These are phyloP conservation scores for Brassica balearica DNA, from an alignment of 441 rosid species.

Conservation along the genomic window DNA sequence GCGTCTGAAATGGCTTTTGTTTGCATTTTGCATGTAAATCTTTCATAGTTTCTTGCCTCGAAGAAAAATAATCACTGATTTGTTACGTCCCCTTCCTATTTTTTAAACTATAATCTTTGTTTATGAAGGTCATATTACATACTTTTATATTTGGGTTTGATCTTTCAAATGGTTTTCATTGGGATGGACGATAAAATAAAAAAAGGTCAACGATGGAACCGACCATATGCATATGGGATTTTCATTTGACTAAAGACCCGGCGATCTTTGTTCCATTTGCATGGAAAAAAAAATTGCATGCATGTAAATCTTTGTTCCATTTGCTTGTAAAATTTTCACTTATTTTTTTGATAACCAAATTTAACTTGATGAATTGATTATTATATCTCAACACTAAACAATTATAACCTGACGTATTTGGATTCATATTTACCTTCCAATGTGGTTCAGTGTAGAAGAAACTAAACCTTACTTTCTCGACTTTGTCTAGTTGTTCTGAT, in stretches of 20 bases:
- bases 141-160: background rate
- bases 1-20: slow-evolving; percentile 37
- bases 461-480: background rate
- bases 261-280: slow-evolving; percentile 38
- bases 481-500: background rate
- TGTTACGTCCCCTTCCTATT: slow-evolving; percentile 18
- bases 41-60: slow-evolving; percentile 30
- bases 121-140: background rate
- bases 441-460: slow-evolving; percentile 2
- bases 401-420: background rate
- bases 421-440: background rate
- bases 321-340: background rate
- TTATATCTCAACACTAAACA: background rate
- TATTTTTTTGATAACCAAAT: background rate
- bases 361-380: background rate
- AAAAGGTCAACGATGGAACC: slow-evolving; percentile 39
- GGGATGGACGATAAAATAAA: slow-evolving; percentile 27
- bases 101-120: background rate
- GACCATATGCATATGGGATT: slow-evolving; percentile 38
- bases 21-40: slow-evolving; percentile 34
- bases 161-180: slow-evolving; percentile 19
- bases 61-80: slow-evolving; percentile 40
- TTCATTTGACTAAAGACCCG: slow-evolving; percentile 34
- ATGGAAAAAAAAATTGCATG: slow-evolving; percentile 8
- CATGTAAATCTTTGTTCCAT: background rate